Conservation (phyloP, 805 yeast genomes). For the Saccharomycopsis capsularis region DNA sequence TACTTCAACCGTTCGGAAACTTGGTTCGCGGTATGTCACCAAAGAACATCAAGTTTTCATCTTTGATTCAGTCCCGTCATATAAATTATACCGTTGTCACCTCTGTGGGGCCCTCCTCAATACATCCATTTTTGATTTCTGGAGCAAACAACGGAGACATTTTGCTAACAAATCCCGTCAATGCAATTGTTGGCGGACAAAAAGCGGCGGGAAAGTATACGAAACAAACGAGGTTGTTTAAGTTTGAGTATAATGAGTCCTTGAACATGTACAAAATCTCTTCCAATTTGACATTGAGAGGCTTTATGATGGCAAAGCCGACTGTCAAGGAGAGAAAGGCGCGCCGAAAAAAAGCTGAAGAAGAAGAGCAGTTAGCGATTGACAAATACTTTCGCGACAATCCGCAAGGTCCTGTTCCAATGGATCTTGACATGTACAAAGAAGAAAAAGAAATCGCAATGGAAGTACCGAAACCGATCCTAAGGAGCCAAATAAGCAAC, state of each 20-base stretch:
- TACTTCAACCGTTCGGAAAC: background rate
- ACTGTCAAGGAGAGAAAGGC: background rate
- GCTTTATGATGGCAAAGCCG: background rate
- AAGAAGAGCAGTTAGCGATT: background rate
- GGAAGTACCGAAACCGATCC: background rate
- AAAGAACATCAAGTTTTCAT: background rate
- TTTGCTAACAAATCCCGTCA: background rate
- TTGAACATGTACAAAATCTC: background rate
- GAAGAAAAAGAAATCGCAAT: background rate
- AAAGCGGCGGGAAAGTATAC: background rate
- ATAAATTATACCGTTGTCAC: background rate
- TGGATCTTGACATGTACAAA: background rate
- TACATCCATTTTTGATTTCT: constrained; percentile 12
- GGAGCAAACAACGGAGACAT: constrained; percentile 14
- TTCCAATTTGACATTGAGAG: background rate
- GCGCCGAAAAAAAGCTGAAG: background rate
- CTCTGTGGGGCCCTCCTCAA: constrained; percentile 2
- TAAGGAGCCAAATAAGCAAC: background rate
- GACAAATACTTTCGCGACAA: background rate
- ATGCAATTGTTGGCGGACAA: background rate
- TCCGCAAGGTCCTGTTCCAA: background rate
- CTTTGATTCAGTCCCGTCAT: background rate
- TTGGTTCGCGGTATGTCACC: background rate
- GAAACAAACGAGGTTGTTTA: background rate
- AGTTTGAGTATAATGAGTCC: constrained; percentile 8